Evolutionary conservation across 305 asterid species (phyloP).

Genomic region (Rubia balearica): DNA sequence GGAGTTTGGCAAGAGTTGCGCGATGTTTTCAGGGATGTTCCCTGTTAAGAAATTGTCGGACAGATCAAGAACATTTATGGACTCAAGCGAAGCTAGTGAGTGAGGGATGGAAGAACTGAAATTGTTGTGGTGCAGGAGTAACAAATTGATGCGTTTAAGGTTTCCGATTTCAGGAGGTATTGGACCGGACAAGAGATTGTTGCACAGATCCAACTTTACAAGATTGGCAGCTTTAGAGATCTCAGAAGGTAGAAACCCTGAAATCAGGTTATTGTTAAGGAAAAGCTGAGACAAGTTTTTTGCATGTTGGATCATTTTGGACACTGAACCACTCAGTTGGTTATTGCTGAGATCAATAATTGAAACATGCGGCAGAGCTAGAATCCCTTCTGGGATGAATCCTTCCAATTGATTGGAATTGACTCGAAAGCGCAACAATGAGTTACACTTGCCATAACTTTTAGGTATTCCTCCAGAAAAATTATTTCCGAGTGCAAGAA

Average conservation of each 20-base stretch:
- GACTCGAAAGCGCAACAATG: constrained; percentile 65
- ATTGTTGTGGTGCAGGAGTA: constrained; percentile 54
- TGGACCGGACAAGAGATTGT: constrained; percentile 61
- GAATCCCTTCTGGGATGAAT: constrained; percentile 48
- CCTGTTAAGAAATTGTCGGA: constrained; percentile 57
- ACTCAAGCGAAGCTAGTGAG: constrained; percentile 45
- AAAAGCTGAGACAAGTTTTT: constrained; percentile 61
- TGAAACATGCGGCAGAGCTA: constrained; percentile 55
- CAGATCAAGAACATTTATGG: constrained; percentile 68
- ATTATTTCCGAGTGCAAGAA: constrained; percentile 55
- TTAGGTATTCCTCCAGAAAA: constrained; percentile 61
- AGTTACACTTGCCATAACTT: constrained; percentile 48
- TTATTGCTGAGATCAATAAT: constrained; percentile 61
- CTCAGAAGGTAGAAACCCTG: constrained; percentile 60
- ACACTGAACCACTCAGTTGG: constrained; percentile 44
- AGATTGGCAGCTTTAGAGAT: constrained; percentile 46
- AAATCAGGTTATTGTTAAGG: constrained; percentile 62
- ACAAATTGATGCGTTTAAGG: constrained; percentile 49
- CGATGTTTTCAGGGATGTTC: constrained; percentile 44
- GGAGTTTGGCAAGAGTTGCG: constrained; percentile 50
- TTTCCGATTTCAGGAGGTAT: constrained; percentile 62
- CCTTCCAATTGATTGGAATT: constrained; percentile 56
- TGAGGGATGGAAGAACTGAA: constrained; percentile 63
- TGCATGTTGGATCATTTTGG: constrained; percentile 40
- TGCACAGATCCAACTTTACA: constrained; percentile 68